Percentiles rank a stretch among this genome's conserved stretches.
Evolutionary conservation across 2,329 filamentous ascomycete genomes (phyloP).

Genomic region (Alternaria brassicae): DNA sequence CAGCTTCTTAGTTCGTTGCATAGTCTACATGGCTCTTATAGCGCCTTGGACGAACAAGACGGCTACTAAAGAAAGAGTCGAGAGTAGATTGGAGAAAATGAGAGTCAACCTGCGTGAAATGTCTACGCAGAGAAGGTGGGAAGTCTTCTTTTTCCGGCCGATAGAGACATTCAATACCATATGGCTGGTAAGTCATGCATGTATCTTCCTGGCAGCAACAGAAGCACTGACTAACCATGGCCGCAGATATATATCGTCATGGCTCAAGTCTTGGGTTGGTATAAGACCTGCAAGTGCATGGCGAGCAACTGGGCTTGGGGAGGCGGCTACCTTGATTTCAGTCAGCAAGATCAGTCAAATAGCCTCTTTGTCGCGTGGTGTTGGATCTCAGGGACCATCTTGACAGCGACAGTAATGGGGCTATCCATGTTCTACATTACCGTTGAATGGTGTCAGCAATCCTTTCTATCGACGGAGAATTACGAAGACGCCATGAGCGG

Average conservation of each 20-base stretch:
- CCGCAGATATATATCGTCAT: conserved; percentile 30
- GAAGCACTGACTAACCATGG: too few relatives aligned
- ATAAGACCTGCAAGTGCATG: conserved; percentile 54
- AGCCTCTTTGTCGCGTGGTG: conserved; percentile 35
- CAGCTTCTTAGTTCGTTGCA: conserved; percentile 5
- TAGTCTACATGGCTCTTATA: conserved; percentile 13
- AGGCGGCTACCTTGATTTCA: conserved; percentile 55
- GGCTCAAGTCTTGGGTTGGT: conserved; percentile 53
- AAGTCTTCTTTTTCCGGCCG: conserved; percentile 40
- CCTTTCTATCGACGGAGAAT: conserved; percentile 46
- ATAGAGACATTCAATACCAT: conserved; percentile 48
- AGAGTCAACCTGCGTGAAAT: conserved; percentile 16
- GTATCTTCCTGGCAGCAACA: neutral
- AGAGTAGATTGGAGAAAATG: conserved; percentile 7
- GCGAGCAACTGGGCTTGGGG: conserved; percentile 47
- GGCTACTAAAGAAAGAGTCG: conserved; percentile 1
- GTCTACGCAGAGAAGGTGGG: conserved; percentile 28
- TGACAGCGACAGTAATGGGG: conserved; percentile 41
- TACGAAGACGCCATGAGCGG: conserved; percentile 39
- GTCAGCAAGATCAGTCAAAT: conserved; percentile 40
- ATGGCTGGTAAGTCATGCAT: conserved; percentile 40
- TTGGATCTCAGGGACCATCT: conserved; percentile 44
- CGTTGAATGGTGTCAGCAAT: conserved; percentile 51
- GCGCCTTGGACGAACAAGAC: conserved; percentile 13
- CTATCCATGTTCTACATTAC: conserved; percentile 49